Conservation (phyloP, 2,329 filamentous ascomycete species). For the Curvularia hawaiiensis region DNA sequence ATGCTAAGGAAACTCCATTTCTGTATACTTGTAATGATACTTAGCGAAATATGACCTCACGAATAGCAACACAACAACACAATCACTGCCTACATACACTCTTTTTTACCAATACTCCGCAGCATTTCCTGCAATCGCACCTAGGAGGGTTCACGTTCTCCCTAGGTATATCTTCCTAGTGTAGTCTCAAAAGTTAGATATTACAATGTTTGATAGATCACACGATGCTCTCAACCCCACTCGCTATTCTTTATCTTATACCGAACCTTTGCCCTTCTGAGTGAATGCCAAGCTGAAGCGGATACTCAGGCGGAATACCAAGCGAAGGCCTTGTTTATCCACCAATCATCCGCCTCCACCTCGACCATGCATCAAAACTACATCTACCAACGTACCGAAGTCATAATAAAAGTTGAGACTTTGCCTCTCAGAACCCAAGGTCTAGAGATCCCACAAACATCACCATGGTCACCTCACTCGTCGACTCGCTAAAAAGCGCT, state of each 20-base stretch:
- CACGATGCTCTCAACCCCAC: background rate
- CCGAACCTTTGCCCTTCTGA: conserved; percentile 12
- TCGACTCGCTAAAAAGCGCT: conserved; percentile 32
- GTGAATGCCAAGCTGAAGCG: conserved; percentile 12
- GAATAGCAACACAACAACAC: background rate
- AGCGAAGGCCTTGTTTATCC: conserved; percentile 14
- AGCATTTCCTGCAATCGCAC: background rate
- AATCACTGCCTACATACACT: background rate
- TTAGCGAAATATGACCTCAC: background rate
- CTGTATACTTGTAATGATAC: background rate
- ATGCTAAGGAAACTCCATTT: background rate
- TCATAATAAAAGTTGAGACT: background rate
- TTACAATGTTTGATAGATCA: background rate
- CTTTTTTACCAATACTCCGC: background rate
- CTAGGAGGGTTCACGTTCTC: background rate
- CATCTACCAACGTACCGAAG: background rate
- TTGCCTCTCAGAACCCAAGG: background rate
- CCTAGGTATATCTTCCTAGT: background rate
- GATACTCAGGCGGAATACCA: conserved; percentile 11
- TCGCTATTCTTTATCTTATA: conserved; percentile 7
- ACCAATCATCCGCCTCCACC: conserved; percentile 11
- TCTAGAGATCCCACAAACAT: background rate
- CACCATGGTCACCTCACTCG: conserved; percentile 19
- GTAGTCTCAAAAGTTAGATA: background rate
- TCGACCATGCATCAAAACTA: conserved; percentile 10